Percentiles rank a stretch among this genome's conserved stretches.
phyloP scores from a whole-genome alignment of 2,329 filamentous ascomycete genomes.

The Monosporascus sp. region DNA sequence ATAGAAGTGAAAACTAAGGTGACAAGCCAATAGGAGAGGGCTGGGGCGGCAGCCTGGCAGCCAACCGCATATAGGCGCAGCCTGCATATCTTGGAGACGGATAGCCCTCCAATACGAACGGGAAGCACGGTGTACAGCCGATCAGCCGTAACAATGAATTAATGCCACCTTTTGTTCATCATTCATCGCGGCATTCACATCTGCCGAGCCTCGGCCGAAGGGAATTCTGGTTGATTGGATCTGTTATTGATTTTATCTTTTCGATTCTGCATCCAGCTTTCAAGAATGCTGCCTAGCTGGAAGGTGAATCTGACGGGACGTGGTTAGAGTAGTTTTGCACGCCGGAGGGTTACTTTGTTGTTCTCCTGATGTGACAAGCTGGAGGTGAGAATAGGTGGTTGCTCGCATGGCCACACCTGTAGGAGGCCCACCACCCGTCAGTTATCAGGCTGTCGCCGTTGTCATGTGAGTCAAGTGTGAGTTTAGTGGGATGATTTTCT shows the following conservation, averaged over 20 bases:
- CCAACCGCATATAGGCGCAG: not conserved
- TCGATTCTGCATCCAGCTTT: not conserved
- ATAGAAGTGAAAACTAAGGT: not conserved
- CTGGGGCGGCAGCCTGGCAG: not conserved
- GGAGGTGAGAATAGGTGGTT: not conserved
- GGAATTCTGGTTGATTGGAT: too few species aligned
- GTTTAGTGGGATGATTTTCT: too few species aligned
- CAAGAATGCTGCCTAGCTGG: not conserved
- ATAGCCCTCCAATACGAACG: too few species aligned
- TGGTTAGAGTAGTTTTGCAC: not conserved
- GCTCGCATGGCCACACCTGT: not conserved
- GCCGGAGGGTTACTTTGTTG: not conserved
- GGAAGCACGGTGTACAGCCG: too few species aligned
- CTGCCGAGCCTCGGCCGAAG: too few species aligned
- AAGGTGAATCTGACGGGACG: not conserved
- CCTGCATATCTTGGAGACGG: too few species aligned
- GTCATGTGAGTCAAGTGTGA: too few species aligned
- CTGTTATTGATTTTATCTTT: too few species aligned
- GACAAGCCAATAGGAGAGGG: not conserved
- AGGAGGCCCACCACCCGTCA: not conserved
- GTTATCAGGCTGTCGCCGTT: not conserved
- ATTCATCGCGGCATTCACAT: too few species aligned
- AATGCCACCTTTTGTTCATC: too few species aligned
- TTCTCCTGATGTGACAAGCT: not conserved
- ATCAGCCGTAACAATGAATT: too few species aligned